phyloP scores from a whole-genome alignment of 2,329 filamentous ascomycete species.

The Fusarium sp. region DNA sequence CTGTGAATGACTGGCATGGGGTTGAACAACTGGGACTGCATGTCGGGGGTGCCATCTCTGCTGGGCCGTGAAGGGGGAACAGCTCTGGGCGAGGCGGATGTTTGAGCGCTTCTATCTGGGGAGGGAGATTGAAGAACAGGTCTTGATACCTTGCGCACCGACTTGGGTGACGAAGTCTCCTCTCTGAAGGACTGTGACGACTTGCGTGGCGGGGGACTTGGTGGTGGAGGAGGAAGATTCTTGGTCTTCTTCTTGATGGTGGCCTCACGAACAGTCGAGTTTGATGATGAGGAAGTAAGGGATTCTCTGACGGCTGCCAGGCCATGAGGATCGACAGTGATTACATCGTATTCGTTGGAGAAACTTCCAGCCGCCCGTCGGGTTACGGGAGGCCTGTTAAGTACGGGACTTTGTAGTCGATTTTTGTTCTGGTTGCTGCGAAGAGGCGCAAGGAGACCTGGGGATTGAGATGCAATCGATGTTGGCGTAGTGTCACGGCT shows the following conservation, averaged over 20 bases:
- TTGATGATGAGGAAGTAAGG: constrained; percentile 78
- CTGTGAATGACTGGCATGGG: constrained; percentile 71
- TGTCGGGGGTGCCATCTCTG: constrained; percentile 74
- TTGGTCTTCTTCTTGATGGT: constrained; percentile 60
- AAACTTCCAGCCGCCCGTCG: constrained; percentile 69
- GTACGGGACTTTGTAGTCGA: constrained; percentile 68
- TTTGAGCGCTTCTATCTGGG: constrained; percentile 49
- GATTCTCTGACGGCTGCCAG: constrained; percentile 77
- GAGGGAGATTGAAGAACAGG: constrained; percentile 52
- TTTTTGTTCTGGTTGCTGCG: constrained; percentile 61
- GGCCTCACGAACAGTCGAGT: constrained; percentile 73
- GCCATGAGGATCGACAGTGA: constrained; percentile 65
- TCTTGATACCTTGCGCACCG: constrained; percentile 50
- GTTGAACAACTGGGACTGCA: constrained; percentile 68
- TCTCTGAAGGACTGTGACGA: constrained; percentile 69
- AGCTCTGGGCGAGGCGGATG: constrained; percentile 51
- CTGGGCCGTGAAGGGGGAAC: constrained; percentile 73
- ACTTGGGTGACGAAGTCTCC: constrained; percentile 56
- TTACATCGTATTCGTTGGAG: constrained; percentile 63
- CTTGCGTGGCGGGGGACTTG: constrained; percentile 72
- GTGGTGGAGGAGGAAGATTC: constrained; percentile 62
- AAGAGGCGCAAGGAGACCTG: constrained; percentile 67
- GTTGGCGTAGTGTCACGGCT: constrained; percentile 84
- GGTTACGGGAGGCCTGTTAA: constrained; percentile 71
- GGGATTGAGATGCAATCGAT: constrained; percentile 81